Evolutionary conservation across 305 asterid species (phyloP), one percentile per base, ranked within the genome.

Genomic region (Rubia balearica): DNA sequence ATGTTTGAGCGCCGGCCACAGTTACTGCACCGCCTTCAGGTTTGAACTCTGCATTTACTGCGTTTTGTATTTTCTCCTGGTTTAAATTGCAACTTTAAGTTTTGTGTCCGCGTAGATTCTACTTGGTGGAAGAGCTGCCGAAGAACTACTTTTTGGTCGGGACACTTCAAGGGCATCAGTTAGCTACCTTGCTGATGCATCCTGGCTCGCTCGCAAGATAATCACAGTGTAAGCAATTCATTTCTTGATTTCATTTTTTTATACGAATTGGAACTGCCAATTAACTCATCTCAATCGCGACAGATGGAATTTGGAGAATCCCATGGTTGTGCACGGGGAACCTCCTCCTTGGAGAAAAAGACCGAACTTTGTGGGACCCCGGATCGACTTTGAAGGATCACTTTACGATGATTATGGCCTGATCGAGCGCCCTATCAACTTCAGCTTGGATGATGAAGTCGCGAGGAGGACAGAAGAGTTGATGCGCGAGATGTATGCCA

Each of bases 121-220:
- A 51, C 90, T 95, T 65, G 99, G 96, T 69, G 98, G 94, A 51
- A 87, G 99, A 85, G 98, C 96, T 49, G 99, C 98, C 9, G 99
- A 95, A 84, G 96, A 91, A 81, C 92, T 95, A 33, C 86, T 95
- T 68, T 95, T 80, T 45, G 98, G 99, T 65, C 85, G 90, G 67
- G 92, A 92, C 74, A 90, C 99, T 61, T 95, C 99, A 40, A 85
- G 74, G 78, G 98, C 97, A 69, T 91, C 99, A 5, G 91, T 95
- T 48, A 79, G 73, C 82, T 91, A 90, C 83, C 96, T 95, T 82
- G 98, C 98, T 22, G 98, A 92, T 84, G 98, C 99, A 63, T 86
- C 99, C 12, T 92, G 97, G 97, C 96, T 95, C 64, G 98, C 99
- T 77, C 98, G 98, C 62, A 95, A 95, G 79, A 95, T 95, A 27